Base-by-base conservation (phyloP, 768 basidiomycete species). In the Gymnopilus junonius region DNA sequence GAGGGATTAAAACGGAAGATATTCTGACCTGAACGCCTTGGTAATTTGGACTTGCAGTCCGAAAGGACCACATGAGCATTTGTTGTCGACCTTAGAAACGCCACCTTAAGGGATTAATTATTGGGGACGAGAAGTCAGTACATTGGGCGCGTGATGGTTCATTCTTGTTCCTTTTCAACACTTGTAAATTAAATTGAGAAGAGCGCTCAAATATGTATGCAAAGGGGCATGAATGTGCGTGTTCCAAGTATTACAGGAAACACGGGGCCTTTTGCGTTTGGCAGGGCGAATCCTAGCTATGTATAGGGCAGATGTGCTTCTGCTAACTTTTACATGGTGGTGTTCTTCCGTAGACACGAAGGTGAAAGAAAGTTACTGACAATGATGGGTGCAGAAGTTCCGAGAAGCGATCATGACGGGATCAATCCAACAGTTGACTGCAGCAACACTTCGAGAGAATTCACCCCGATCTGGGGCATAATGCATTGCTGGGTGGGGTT, bases 71-170 rank as follows among this genome's bases (percentile, higher is more conserved):
- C 46, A 45, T 59, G 45, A 23, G 21, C 34, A 48, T 48, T 34
- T 34, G 46, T 45, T 35, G 34, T 27, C 46, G 31, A 46, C 17
- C 25, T 20, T 32, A 40, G 35, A 15, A n/a, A 59, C 58, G 58
- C 58, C 58, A 59, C 58, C 27, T 48, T 59, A 48, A 59, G 48
- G 53, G 46, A 59, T 59, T 39, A 39, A 59, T 27, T 21, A 59
- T 51, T 59, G 14, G 25, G 57, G 29, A 40, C 32, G 42, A 46
- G 42, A n/a, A 32, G 29, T 46, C 27, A 48, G 39, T 50, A 12
- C 43, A 34, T 45, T 35, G 37, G 35, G 48, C 58, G 34, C 58
- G 48, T 59, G 58, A 59, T 51, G 58, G 15, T 4, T 51, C 37
- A 20, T 51, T 35, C 23, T 32, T 39, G 58, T 51, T 45, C 35